Base-by-base conservation (phyloP, 2,329 filamentous ascomycete species). In the Sporothrix schenckii region DNA sequence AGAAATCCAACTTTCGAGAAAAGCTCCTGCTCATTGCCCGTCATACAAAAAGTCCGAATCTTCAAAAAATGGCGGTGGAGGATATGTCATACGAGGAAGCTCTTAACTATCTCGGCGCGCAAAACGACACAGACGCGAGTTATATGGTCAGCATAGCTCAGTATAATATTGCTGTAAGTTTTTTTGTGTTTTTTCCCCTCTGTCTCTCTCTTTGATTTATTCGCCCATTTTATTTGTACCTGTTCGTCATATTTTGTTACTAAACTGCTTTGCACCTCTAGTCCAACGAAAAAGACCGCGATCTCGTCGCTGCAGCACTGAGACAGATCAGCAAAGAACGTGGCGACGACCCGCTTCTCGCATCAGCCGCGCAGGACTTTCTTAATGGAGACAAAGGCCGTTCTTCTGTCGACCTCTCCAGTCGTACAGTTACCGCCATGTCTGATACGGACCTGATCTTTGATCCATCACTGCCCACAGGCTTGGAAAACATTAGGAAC, bases 401-500 rank as follows among this genome's bases (percentile, higher is more conserved):
- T 27, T 66, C 44, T 5, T 16, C 44, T 11, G 47, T 27, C 19
- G 11, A 65, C 9, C 39, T 24, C 16, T 30, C 10, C 5, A 19
- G 14, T 16, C 30, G 13, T 6, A 58, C 56, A 24, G 66, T 65
- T 10, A n/a, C 50, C 9, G 66, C 66, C 16, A 19, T 14, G 13
- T n/a, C 19, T 10, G 11, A 27, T n/a, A 39, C 52, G 24, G 47
- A 34, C 71, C 76, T 70, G 75, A 77, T 10, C 11, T 76, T 77
- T 16, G 76, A 82, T 69, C 76, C 80, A 61, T 83, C 87, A 41
- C 89, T 92, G 79, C 95, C 95, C 0, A 92, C 97, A 27, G 95
- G 95, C 0, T 85, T 98, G 6, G 87, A 89, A 73, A 99, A 98
- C 75, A 97, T 98, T 70, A 94, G 95, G 71, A 99, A 99, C 77